These are phyloP conservation scores for Acorus gramineus DNA, from an alignment of 106 monocot species.

Conservation along the genomic window DNA sequence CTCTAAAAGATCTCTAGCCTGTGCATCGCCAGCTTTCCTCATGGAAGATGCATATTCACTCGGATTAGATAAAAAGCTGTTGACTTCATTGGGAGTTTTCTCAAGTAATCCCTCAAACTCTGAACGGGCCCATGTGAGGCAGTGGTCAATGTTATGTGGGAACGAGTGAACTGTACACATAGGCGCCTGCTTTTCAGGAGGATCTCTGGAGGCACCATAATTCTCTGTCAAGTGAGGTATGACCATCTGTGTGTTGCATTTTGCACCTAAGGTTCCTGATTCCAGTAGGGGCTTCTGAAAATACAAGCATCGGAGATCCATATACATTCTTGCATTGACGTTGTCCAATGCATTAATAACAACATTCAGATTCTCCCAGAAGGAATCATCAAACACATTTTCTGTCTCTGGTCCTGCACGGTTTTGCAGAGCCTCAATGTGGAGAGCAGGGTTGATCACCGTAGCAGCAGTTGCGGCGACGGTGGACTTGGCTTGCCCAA, in stretches of 20 bases:
- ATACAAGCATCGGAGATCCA: conserved; percentile 68
- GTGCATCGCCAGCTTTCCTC: conserved; percentile 78
- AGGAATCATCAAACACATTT: conserved; percentile 78
- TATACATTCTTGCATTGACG: conserved; percentile 84
- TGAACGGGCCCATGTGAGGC: conserved; percentile 90
- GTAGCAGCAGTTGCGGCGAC: conserved; percentile 71
- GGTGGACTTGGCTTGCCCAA: conserved; percentile 88
- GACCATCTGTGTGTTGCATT: conserved; percentile 93
- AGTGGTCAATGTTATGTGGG: conserved; percentile 95
- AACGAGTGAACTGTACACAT: conserved; percentile 97
- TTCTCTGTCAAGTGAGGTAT: conserved; percentile 96
- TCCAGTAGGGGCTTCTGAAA: conserved; percentile 93
- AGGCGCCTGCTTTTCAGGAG: conserved; percentile 88
- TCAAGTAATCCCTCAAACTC: conserved; percentile 90
- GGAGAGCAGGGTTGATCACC: conserved; percentile 54
- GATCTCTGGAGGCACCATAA: conserved; percentile 84
- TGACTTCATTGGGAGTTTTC: conserved; percentile 87
- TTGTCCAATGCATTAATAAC: conserved; percentile 94
- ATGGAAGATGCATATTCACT: conserved; percentile 57
- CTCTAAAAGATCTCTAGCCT: conserved; percentile 77
- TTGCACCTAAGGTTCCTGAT: conserved; percentile 83
- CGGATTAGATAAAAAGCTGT: conserved; percentile 64
- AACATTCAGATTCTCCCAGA: conserved; percentile 72
- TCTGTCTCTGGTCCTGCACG: conserved; percentile 78
- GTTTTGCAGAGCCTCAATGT: conserved; percentile 87